These are phyloP conservation scores for Cytidiella melzeri DNA, from an alignment of 768 basidiomycete species.

Conservation along the genomic window DNA sequence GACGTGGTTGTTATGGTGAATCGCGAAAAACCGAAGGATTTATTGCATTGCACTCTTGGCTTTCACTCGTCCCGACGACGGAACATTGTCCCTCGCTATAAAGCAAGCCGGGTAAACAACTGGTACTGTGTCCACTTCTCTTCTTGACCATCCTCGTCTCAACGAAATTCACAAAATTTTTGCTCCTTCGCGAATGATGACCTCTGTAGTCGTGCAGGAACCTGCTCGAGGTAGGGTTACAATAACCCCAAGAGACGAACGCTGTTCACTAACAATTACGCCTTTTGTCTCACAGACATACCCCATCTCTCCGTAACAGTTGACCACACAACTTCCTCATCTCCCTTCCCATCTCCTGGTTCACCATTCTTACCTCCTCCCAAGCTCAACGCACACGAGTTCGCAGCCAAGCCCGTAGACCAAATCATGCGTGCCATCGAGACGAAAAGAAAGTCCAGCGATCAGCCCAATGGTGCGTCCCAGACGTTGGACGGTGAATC, in stretches of 20 bases:
- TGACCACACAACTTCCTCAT: conserved; percentile 36
- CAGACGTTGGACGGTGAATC: conserved; percentile 8
- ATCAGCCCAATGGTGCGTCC: conserved; percentile 2
- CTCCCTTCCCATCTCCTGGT: conserved; percentile 57
- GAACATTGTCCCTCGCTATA: too few relatives aligned
- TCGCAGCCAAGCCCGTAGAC: conserved; percentile 40
- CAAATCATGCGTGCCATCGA: conserved; percentile 16
- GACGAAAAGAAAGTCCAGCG: conserved; percentile 8
- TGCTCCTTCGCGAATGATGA: conserved; percentile 16
- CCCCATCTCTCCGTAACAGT: conserved; percentile 27
- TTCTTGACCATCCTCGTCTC: too few relatives aligned
- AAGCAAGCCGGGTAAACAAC: too few relatives aligned
- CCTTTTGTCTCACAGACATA: conserved; percentile 15
- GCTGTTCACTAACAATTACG: conserved; percentile 12
- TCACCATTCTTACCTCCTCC: conserved; percentile 68
- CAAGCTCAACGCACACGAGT: conserved; percentile 60
- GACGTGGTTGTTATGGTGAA: too few relatives aligned
- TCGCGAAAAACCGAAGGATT: too few relatives aligned
- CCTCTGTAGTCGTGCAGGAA: conserved; percentile 21
- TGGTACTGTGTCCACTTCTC: too few relatives aligned
- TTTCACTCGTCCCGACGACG: too few relatives aligned
- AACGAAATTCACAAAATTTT: too few relatives aligned
- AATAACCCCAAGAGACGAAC: conserved; percentile 1
- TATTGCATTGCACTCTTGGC: too few relatives aligned
- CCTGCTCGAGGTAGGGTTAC: conserved; percentile 9